Base-by-base conservation (phyloP, 495 filamentous ascomycete genomes). In the Penicillium ucsense region DNA sequence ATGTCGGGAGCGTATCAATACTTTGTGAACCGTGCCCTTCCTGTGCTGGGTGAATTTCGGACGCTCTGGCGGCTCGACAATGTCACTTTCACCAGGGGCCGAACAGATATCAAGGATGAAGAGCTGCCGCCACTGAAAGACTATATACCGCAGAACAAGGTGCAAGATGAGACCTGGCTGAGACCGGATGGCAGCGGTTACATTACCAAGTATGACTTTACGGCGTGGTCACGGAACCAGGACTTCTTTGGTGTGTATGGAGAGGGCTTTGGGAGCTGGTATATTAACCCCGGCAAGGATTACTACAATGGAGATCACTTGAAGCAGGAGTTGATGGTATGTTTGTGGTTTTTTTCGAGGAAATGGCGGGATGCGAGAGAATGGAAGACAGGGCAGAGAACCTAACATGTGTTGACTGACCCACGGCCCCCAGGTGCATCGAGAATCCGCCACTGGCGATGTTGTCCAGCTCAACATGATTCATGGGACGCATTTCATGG, bases 171-270 rank as follows among this genome's bases (percentile, higher is more conserved):
- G 43, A 45, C 43, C 12, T 45, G 43, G 43, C 30, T 45, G 33
- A 35, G 36, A 31, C 43, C 43, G 2, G 43, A 45, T 45, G 43
- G 43, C 5, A 45, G 43, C 31, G 43, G 43, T 11, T 45, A 45
- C 36, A 45, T 45, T 27, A 45, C 43, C 32, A 35, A 45, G 43
- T 45, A 45, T 45, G 43, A 45, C 27, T 45, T 45, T 36, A 45
- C 43, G 10, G 43, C 43, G 2, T 45, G 43, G 32, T 45, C 43
- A 2, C 7, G 43, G 9, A 45, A 35, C 33, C 43, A 45, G 33
- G 43, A 45, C 30, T 45, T 8, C 43, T 45, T 45, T 30, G 43
- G 43, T 45, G 43, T 45, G 8, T 45, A 45, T 36, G 43, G 43
- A n/a, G 43, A 36, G 27, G 43, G 43, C 3, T 35, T 45, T 29